phyloP scores from a whole-genome alignment of 805 yeast genomes.

The Cyberlindnera euphorbiae region DNA sequence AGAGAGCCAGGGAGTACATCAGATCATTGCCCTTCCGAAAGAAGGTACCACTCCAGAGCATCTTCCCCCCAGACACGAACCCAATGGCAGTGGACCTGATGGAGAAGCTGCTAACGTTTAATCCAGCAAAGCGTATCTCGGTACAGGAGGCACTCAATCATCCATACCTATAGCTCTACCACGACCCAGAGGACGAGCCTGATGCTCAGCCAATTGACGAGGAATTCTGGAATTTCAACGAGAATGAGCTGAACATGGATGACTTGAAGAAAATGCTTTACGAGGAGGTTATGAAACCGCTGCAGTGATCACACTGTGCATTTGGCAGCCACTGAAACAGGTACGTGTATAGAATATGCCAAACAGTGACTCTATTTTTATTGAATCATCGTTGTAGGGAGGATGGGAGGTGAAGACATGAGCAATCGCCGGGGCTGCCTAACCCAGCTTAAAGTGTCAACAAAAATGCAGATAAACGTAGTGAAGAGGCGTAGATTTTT shows the following conservation, averaged over 20 bases:
- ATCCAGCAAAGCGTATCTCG: conserved; percentile 68
- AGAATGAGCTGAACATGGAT: conserved; percentile 59
- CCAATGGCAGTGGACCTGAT: conserved; percentile 55
- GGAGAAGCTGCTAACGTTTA: conserved; percentile 66
- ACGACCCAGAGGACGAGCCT: conserved; percentile 72
- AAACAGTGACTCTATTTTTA: too few species aligned
- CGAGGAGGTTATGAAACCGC: conserved; percentile 67
- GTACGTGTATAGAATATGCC: too few species aligned
- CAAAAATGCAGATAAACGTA: too few species aligned
- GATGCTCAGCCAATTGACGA: conserved; percentile 33
- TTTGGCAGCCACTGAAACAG: too few species aligned
- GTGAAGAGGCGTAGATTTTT: too few species aligned
- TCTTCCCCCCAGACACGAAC: conserved; percentile 44
- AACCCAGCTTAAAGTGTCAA: too few species aligned
- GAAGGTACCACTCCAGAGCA: conserved; percentile 45
- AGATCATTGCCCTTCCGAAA: conserved; percentile 59
- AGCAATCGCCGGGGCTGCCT: not conserved
- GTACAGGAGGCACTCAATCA: conserved; percentile 73
- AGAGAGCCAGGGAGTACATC: conserved; percentile 74
- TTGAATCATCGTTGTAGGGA: too few species aligned
- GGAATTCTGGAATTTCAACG: conserved; percentile 38
- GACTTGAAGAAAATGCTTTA: conserved; percentile 72
- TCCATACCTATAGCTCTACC: conserved; percentile 64
- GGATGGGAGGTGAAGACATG: not conserved
- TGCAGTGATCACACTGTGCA: conserved; percentile 18